Base-by-base conservation (phyloP, 208 protist species). In the Acanthamoeba triangularis region DNA sequence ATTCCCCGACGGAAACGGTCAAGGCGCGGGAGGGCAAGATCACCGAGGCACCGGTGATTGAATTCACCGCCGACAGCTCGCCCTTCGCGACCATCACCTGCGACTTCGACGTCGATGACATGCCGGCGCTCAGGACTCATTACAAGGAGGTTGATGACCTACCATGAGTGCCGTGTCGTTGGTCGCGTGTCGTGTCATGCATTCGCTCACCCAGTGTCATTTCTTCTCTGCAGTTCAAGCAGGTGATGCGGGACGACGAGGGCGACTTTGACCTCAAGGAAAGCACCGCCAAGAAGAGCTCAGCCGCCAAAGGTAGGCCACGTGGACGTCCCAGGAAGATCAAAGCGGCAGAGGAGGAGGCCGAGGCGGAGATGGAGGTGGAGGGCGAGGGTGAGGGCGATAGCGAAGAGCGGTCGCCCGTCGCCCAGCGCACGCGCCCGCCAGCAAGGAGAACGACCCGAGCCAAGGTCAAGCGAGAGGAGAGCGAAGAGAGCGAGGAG, bases 11-110 rank as follows among this genome's bases (percentile, higher is more conserved):
- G 28, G 90, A 94, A 10, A 61, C 61, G 3, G 47, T 67, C 10
- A 94, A 94, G 90, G 67, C 61, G 33, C 72, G 52, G 13, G 52
- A 94, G 18, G 54, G 52, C n/a, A 94, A 94, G 54, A 59, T 93
- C 35, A 76, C 90, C 16, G 90, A 94, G 33, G 72, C 90, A 3
- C 41, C 67, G 20, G 52, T 33, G 23, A 35, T 94, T 7, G 69
- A 94, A 7, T 94, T 94, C 47, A 61, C 90, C 20, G 41, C 35
- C 30, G 67, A 76, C 25, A 94, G 33, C 25, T 94, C 90, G 6
- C 90, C 90, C 28, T 94, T 94, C 23, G 90, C 72, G 20, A 30
- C 65, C 5, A 67, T 94, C 18, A 25, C 63, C 44, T 35, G 35
- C 90, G 61, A 84, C n/a, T 94, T 94, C 67, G 54, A 94, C 65